These are phyloP conservation scores for Hypoxylon perforatum DNA, from an alignment of 495 filamentous ascomycete genomes.

Conservation along the genomic window DNA sequence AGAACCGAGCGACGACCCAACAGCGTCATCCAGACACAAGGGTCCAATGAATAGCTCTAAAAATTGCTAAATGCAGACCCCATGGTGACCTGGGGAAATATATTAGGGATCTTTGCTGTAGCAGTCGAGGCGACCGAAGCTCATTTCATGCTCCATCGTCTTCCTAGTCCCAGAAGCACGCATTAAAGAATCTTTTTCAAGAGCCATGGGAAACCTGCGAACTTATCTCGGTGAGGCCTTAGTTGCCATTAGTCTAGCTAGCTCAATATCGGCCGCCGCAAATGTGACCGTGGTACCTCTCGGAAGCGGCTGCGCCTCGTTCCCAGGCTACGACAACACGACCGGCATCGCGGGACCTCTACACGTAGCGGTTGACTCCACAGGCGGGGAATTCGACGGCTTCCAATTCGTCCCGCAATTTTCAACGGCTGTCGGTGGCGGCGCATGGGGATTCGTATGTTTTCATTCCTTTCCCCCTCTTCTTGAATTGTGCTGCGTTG, in stretches of 20 bases:
- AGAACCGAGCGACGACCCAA: too few species aligned
- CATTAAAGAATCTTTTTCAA: not conserved
- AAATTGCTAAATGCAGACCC: too few species aligned
- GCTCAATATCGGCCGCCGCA: conserved; percentile 2
- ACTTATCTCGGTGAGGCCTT: not conserved
- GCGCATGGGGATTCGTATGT: conserved; percentile 40
- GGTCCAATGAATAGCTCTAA: too few species aligned
- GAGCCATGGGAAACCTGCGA: not conserved
- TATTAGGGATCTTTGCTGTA: too few species aligned
- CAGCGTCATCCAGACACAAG: too few species aligned
- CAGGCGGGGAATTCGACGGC: conserved; percentile 27
- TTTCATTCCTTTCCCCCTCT: not conserved
- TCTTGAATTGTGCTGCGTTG: not conserved
- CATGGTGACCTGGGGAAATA: too few species aligned
- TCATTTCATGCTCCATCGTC: too few species aligned
- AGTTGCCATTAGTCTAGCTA: not conserved
- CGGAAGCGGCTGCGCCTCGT: conserved; percentile 19
- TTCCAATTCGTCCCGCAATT: conserved; percentile 30
- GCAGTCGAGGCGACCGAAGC: too few species aligned
- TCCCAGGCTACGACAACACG: conserved; percentile 25
- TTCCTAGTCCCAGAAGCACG: too few species aligned
- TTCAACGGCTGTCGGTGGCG: conserved; percentile 36
- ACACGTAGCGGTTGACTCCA: conserved; percentile 23
- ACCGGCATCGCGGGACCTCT: conserved; percentile 32
- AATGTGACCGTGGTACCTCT: conserved; percentile 31